Percentiles rank a stretch among this genome's conserved stretches.
These are phyloP conservation scores for Chamaenerion angustifolium DNA, from an alignment of 345 rosid genomes.

Conservation along the genomic window DNA sequence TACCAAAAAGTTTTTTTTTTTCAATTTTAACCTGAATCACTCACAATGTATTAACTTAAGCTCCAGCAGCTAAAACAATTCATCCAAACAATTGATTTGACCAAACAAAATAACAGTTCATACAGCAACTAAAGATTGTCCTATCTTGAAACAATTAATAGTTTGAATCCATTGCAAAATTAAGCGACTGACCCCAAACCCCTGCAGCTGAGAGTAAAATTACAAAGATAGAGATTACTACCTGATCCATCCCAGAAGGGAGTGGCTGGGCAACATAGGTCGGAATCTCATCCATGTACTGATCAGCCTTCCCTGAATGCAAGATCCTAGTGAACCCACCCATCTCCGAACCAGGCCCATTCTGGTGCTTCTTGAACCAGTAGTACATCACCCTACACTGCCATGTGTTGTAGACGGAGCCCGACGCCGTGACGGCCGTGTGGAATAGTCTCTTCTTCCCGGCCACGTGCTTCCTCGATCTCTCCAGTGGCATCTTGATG, in stretches of 20 bases:
- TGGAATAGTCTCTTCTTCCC: slow-evolving; percentile 52
- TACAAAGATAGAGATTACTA: slow-evolving; percentile 9
- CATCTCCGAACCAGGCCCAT: slow-evolving; percentile 65
- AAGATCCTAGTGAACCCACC: slow-evolving; percentile 95
- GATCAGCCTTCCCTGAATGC: slow-evolving; percentile 80
- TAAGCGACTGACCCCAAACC: too few relatives aligned
- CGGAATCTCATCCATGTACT: slow-evolving; percentile 89
- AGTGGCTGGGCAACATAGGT: slow-evolving; percentile 88
- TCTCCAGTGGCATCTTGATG: slow-evolving; percentile 56
- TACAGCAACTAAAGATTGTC: too few relatives aligned
- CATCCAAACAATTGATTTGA: too few relatives aligned
- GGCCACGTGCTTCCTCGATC: slow-evolving; percentile 21
- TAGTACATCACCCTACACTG: slow-evolving; percentile 96
- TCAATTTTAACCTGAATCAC: too few relatives aligned
- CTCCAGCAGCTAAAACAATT: too few relatives aligned
- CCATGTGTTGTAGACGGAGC: slow-evolving; percentile 92
- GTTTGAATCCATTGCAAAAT: too few relatives aligned
- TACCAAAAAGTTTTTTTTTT: too few relatives aligned
- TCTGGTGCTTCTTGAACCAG: slow-evolving; percentile 69
- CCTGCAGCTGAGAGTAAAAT: background rate
- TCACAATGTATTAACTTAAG: too few relatives aligned
- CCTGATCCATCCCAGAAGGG: slow-evolving; percentile 94
- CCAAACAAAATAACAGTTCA: too few relatives aligned
- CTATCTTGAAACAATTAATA: too few relatives aligned
- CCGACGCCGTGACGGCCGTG: slow-evolving; percentile 97